Percentiles rank a stretch among this genome's conserved stretches.
Conservation (phyloP, 129 eudicot genomes). For the Chrysanthemum seticuspe region DNA sequence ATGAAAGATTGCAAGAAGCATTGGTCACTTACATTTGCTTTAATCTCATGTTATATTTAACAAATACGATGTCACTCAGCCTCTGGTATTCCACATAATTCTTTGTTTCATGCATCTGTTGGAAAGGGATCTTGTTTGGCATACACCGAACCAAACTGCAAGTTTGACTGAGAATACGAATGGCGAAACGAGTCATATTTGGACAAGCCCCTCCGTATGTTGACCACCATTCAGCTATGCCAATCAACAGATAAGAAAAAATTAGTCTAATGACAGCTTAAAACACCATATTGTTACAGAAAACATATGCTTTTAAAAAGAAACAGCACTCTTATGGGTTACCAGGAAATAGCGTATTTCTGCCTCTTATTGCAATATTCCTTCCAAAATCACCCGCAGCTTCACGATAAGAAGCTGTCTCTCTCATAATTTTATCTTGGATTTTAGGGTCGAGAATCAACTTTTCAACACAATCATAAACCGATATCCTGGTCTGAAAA, state of each 20-base stretch:
- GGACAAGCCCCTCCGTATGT: constrained; percentile 97
- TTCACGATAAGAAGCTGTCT: constrained; percentile 62
- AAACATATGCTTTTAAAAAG: neutral
- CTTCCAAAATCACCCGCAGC: constrained; percentile 89
- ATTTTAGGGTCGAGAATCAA: constrained; percentile 70
- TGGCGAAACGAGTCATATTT: constrained; percentile 75
- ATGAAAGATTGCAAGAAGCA: neutral
- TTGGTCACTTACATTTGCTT: constrained; percentile 65
- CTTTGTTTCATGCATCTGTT: constrained; percentile 60
- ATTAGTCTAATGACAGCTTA: constrained; percentile 17
- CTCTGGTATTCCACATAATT: constrained; percentile 82
- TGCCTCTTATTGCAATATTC: constrained; percentile 83
- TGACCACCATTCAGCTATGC: constrained; percentile 95
- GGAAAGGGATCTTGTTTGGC: constrained; percentile 47
- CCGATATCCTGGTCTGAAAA: constrained; percentile 61
- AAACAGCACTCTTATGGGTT: constrained; percentile 3
- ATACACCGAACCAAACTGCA: constrained; percentile 71
- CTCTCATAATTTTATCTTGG: constrained; percentile 89
- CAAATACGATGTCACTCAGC: constrained; percentile 72
- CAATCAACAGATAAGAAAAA: constrained; percentile 18
- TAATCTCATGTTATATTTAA: constrained; percentile 77
- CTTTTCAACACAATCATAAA: constrained; percentile 85
- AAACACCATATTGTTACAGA: neutral
- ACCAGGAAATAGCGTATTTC: constrained; percentile 79
- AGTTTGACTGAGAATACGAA: constrained; percentile 86